Evolutionary conservation across 306 rosid genomes (phyloP).

Genomic region (Vicia faba): DNA sequence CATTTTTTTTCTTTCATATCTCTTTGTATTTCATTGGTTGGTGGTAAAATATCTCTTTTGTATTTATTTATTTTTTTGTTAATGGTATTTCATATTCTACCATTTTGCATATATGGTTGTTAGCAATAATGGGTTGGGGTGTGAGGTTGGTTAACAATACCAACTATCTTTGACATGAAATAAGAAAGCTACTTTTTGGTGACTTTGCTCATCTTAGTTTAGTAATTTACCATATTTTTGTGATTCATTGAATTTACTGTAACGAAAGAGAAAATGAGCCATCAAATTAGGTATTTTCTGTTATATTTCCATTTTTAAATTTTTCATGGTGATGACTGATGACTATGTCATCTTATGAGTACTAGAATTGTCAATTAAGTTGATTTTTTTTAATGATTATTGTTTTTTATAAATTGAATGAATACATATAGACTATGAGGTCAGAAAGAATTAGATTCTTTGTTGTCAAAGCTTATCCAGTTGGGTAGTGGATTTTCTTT

Average conservation of each 20-base stretch:
- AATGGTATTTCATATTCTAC: conserved; percentile 15
- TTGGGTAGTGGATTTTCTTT: conserved; percentile 37
- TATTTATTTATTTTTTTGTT: background rate
- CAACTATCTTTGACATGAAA: conserved; percentile 11
- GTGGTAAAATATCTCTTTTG: conserved; percentile 6
- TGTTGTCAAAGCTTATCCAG: conserved; percentile 37
- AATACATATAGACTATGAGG: conserved; percentile 13
- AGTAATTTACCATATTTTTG: background rate
- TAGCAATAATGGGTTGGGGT: conserved; percentile 2
- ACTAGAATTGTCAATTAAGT: conserved; percentile 26
- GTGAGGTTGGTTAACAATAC: conserved; percentile 12
- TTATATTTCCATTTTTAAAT: background rate
- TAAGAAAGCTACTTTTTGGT: conserved; percentile 24
- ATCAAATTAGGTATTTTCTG: conserved; percentile 3
- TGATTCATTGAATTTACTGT: conserved; percentile 6
- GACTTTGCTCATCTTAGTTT: background rate
- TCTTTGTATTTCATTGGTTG: conserved; percentile 34
- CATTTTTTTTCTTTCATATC: background rate
- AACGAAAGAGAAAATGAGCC: background rate
- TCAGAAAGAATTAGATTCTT: conserved; percentile 49
- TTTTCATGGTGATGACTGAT: background rate
- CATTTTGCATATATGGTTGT: conserved; percentile 30
- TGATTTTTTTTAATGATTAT: conserved; percentile 24
- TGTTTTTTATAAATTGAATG: conserved; percentile 32
- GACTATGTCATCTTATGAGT: conserved; percentile 22